Conservation (phyloP, 441 rosid species). For the Pelargonium myrrhifolium region DNA sequence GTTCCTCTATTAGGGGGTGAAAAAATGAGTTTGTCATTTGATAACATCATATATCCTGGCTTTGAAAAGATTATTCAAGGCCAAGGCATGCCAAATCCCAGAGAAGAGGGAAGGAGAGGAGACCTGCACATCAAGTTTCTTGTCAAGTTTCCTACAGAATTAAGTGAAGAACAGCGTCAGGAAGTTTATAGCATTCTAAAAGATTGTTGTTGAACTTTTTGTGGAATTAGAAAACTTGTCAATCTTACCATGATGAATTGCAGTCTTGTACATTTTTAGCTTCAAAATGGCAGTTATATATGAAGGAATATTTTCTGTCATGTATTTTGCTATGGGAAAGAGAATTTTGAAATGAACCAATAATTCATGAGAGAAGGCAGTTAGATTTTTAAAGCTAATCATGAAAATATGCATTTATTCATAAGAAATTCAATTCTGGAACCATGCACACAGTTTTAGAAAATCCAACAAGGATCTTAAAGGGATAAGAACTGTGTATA, state of each 20-base stretch:
- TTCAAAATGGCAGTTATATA: too few species aligned
- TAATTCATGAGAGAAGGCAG: too few species aligned
- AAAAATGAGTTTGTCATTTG: constrained; percentile 37
- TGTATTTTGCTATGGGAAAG: too few species aligned
- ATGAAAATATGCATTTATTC: background rate
- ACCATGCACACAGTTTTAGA: background rate
- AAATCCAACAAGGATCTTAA: background rate
- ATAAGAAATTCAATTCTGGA: background rate
- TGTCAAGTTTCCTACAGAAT: constrained; percentile 43
- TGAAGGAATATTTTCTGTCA: too few species aligned
- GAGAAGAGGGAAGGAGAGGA: constrained; percentile 47
- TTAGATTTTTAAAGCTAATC: too few species aligned
- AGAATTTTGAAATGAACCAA: too few species aligned
- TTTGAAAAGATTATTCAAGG: constrained; percentile 52
- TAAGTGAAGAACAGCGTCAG: constrained; percentile 44
- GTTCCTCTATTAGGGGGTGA: constrained; percentile 65
- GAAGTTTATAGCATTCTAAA: constrained; percentile 41
- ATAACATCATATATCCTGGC: constrained; percentile 52
- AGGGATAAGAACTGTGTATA: background rate
- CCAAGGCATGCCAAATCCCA: constrained; percentile 65
- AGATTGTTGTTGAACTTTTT: constrained; percentile 35
- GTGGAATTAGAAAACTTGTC: background rate
- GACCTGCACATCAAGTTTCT: constrained; percentile 49
- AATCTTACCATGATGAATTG: background rate
- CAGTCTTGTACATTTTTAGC: too few species aligned